These are phyloP conservation scores for Ophiostoma triangulosporum DNA, from an alignment of 2,329 filamentous ascomycete genomes.

Conservation along the genomic window DNA sequence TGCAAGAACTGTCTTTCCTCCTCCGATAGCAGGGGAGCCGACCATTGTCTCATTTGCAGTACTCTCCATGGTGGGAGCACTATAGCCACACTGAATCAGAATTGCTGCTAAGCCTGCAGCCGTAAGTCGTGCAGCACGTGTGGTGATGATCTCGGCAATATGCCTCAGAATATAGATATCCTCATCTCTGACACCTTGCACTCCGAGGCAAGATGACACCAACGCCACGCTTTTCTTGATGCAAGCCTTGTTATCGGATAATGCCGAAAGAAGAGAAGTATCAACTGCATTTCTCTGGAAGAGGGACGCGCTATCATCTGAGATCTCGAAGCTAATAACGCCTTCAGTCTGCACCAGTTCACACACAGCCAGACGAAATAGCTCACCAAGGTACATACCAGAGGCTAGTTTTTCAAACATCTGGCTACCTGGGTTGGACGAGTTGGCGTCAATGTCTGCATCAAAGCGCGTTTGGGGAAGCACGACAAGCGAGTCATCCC, in stretches of 20 bases:
- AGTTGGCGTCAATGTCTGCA: conserved; percentile 58
- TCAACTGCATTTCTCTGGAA: neutral
- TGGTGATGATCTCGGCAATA: conserved; percentile 69
- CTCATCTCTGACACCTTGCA: neutral
- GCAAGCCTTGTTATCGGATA: neutral
- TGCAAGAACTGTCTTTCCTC: neutral
- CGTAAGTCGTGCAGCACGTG: conserved; percentile 76
- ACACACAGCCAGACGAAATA: conserved; percentile 64
- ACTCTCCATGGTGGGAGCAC: neutral
- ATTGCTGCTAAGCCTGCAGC: conserved; percentile 79
- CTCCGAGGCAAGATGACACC: neutral
- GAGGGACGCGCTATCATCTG: neutral
- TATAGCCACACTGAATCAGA: conserved; percentile 55
- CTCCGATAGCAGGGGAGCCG: no score
- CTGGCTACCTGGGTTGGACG: conserved; percentile 81
- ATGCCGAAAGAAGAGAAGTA: neutral
- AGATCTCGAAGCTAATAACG: neutral
- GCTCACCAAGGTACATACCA: conserved; percentile 95
- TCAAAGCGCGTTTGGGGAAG: conserved; percentile 80
- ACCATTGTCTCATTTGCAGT: no score
- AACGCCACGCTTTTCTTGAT: neutral
- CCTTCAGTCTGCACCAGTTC: conserved; percentile 25
- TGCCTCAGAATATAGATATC: conserved; percentile 77
- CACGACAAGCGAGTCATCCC: conserved; percentile 81
- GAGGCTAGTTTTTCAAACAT: conserved; percentile 99